A percentile compares a stretch with the other conserved stretches of the same genome.
These are phyloP conservation scores for Brettanomyces nanus DNA, from an alignment of 805 yeast species.

Conservation along the genomic window DNA sequence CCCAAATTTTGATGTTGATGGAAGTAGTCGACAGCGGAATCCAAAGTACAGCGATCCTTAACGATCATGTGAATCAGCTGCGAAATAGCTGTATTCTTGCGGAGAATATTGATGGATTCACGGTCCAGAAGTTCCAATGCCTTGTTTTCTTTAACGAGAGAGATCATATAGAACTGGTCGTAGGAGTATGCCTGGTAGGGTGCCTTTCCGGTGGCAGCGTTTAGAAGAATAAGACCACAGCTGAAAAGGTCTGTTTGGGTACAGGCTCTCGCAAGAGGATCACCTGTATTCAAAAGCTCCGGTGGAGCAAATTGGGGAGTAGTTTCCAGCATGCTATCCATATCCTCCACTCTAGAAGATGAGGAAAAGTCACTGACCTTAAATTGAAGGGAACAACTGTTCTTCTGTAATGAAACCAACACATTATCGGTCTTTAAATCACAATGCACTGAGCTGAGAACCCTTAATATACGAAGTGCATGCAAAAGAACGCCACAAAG, in stretches of 20 bases:
- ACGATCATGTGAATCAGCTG: constrained; percentile 24
- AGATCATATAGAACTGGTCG: constrained; percentile 25
- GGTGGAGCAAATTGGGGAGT: constrained; percentile 42
- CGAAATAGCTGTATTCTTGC: constrained; percentile 11
- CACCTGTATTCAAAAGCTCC: constrained; percentile 27
- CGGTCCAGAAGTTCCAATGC: constrained; percentile 24
- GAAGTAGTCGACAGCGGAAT: constrained; percentile 8
- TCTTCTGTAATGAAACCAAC: constrained; percentile 16
- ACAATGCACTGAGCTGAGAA: constrained; percentile 32
- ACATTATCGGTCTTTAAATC: constrained; percentile 42
- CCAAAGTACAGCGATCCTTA: constrained; percentile 20
- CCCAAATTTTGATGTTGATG: too few relatives aligned
- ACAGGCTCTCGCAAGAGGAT: constrained; percentile 19
- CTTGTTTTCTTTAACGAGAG: constrained; percentile 25
- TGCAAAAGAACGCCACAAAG: constrained; percentile 21
- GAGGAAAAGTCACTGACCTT: constrained; percentile 44
- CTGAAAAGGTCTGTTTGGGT: constrained; percentile 37
- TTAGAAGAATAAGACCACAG: constrained; percentile 36
- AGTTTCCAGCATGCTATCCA: constrained; percentile 20
- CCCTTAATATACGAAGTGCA: constrained; percentile 19
- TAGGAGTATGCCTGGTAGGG: constrained; percentile 31
- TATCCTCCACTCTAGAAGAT: constrained; percentile 18
- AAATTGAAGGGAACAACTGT: constrained; percentile 28
- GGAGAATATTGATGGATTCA: constrained; percentile 20
- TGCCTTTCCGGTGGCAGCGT: constrained; percentile 36